Evolutionary conservation across 305 asterid species (phyloP).

Genomic region (Plantago coronopus): DNA sequence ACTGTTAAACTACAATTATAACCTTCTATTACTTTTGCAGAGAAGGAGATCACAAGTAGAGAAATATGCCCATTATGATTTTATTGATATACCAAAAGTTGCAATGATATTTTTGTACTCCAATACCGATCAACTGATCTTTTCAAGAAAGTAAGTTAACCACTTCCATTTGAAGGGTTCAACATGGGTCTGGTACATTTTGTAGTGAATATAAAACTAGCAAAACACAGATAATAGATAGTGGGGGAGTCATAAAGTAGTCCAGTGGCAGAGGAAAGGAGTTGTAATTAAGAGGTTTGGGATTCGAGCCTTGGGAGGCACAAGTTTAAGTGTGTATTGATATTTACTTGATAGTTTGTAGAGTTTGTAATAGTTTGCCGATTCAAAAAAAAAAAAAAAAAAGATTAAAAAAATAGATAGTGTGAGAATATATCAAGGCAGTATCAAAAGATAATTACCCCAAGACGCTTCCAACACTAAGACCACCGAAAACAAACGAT

Average conservation of each 20-base stretch:
- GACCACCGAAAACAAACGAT: conserved; percentile 93
- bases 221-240: background rate
- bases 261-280: too few relatives aligned
- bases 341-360: too few relatives aligned
- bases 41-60: background rate
- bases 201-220: background rate
- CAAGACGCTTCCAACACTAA: conserved; percentile 91
- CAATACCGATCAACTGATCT: background rate
- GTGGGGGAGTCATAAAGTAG: too few relatives aligned
- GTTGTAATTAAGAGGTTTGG: too few relatives aligned
- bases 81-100: background rate
- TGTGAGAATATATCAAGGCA: too few relatives aligned
- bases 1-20: background rate
- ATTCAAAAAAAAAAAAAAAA: too few relatives aligned
- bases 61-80: background rate
- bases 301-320: too few relatives aligned
- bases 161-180: conserved; percentile 4
- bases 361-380: too few relatives aligned
- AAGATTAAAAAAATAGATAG: too few relatives aligned
- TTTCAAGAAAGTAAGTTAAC: background rate
- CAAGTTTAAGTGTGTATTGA: too few relatives aligned
- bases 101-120: background rate
- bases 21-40: background rate
- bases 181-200: background rate
- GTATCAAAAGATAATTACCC: conserved; percentile 53